phyloP scores from a whole-genome alignment of 768 basidiomycete species.

The Leccinellum luteum region DNA sequence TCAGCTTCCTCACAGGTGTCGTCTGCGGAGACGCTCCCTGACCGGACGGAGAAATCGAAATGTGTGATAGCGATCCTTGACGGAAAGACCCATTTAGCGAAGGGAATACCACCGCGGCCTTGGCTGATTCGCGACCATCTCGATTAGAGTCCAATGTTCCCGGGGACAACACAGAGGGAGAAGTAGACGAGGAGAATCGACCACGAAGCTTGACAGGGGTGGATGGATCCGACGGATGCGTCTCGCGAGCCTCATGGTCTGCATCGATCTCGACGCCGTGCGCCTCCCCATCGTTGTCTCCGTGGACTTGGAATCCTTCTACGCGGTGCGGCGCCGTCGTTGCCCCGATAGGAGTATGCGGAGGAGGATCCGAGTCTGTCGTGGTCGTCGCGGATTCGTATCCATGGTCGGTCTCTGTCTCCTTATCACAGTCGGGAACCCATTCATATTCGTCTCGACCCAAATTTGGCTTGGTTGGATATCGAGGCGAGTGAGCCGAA shows the following conservation, averaged over 20 bases:
- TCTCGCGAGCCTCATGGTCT: background rate
- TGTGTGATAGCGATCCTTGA: conserved; percentile 6
- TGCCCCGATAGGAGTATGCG: conserved; percentile 24
- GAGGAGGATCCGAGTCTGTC: conserved; percentile 26
- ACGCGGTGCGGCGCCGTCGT: conserved; percentile 6
- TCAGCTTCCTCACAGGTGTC: conserved; percentile 9
- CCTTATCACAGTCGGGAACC: conserved; percentile 19
- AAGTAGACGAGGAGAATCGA: conserved; percentile 9
- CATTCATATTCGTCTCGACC: conserved; percentile 2
- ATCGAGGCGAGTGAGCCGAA: conserved; percentile 1
- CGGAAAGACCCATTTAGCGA: conserved; percentile 25
- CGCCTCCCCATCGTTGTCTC: conserved; percentile 13
- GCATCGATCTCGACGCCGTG: conserved; percentile 7
- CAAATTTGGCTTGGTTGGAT: background rate
- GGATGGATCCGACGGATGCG: conserved; percentile 11
- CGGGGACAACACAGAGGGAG: background rate
- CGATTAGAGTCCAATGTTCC: background rate
- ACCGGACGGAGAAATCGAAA: background rate
- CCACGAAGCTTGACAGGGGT: conserved; percentile 16
- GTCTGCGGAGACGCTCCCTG: conserved; percentile 9
- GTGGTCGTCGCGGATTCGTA: conserved; percentile 29
- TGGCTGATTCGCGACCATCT: conserved; percentile 8
- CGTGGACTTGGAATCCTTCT: conserved; percentile 7
- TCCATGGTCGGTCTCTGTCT: conserved; percentile 23
- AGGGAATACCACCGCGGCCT: conserved; percentile 20